Percentiles rank a stretch among this genome's conserved stretches.
Conservation (phyloP, 1,284 basidiomycete genomes). For the Ustilago curta region DNA sequence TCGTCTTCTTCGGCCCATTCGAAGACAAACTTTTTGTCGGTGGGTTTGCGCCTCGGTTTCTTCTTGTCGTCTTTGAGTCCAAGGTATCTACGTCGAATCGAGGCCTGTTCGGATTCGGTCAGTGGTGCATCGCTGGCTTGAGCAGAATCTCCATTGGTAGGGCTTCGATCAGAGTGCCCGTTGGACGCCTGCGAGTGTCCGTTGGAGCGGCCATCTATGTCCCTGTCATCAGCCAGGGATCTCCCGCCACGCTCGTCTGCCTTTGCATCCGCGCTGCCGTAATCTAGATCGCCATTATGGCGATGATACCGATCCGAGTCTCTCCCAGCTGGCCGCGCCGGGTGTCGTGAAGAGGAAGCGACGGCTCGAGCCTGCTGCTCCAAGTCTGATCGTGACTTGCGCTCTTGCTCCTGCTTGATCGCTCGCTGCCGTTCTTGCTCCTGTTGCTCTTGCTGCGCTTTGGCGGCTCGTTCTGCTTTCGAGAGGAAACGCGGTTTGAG, state of each 20-base stretch:
- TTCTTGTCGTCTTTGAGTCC: constrained; percentile 75
- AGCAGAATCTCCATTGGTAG: constrained; percentile 1
- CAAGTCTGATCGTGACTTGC: constrained; percentile 76
- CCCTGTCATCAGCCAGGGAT: background rate
- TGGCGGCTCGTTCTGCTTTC: constrained; percentile 57
- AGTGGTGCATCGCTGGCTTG: constrained; percentile 16
- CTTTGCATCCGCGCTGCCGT: constrained; percentile 28
- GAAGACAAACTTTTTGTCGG: constrained; percentile 92
- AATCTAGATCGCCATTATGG: constrained; percentile 20
- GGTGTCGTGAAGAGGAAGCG: constrained; percentile 21
- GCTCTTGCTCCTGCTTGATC: constrained; percentile 74
- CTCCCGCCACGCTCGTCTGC: constrained; percentile 13
- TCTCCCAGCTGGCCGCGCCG: constrained; percentile 1
- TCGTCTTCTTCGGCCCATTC: constrained; percentile 79
- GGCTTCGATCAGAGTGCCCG: background rate
- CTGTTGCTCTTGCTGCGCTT: constrained; percentile 44
- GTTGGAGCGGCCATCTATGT: background rate
- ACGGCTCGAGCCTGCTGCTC: constrained; percentile 74
- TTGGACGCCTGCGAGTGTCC: background rate
- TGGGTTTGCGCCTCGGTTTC: constrained; percentile 90
- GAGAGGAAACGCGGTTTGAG: constrained; percentile 61
- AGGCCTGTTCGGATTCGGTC: constrained; percentile 54
- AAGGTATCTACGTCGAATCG: constrained; percentile 60
- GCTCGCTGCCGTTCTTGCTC: constrained; percentile 39
- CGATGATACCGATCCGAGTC: constrained; percentile 5